Evolutionary conservation across 768 basidiomycete genomes (phyloP).

Genomic region (Tricholoma flavovirens): DNA sequence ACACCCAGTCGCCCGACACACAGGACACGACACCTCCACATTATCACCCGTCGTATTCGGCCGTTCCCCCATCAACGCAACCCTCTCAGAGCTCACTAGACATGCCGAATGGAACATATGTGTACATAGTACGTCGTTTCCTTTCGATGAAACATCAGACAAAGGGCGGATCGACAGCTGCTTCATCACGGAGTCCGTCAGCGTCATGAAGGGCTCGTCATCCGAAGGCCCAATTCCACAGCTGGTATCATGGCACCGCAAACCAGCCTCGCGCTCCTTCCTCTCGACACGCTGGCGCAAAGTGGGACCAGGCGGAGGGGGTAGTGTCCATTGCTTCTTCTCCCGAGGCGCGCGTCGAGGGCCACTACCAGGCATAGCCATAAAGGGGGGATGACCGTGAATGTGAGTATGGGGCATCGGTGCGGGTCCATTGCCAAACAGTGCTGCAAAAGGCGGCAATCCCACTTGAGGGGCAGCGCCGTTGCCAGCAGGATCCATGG

Average conservation of each 20-base stretch:
- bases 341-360: constrained; percentile 16
- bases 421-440: not conserved
- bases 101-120: constrained; percentile 73
- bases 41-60: constrained; percentile 30
- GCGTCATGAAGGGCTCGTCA: constrained; percentile 50
- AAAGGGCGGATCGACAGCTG: constrained; percentile 34
- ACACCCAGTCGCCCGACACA: constrained; percentile 60
- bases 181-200: constrained; percentile 22
- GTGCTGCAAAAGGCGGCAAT: constrained; percentile 1
- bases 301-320: constrained; percentile 61
- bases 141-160: constrained; percentile 8
- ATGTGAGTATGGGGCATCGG: not conserved
- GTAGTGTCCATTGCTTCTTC: constrained; percentile 51
- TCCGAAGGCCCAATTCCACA: constrained; percentile 75
- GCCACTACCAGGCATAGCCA: constrained; percentile 11
- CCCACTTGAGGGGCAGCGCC: not conserved
- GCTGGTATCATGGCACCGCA: constrained; percentile 66
- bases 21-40: constrained; percentile 71
- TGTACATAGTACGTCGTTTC: constrained; percentile 36
- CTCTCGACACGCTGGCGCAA: constrained; percentile 70
- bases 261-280: constrained; percentile 63
- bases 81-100: constrained; percentile 60
- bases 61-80: constrained; percentile 58
- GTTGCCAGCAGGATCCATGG: not conserved
- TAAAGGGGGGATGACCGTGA: constrained; percentile 13